A percentile compares a stretch with the other conserved stretches of the same genome.
These are phyloP conservation scores for Macadamia integrifolia DNA, from an alignment of 164 flowering plant genomes.

Conservation along the genomic window DNA sequence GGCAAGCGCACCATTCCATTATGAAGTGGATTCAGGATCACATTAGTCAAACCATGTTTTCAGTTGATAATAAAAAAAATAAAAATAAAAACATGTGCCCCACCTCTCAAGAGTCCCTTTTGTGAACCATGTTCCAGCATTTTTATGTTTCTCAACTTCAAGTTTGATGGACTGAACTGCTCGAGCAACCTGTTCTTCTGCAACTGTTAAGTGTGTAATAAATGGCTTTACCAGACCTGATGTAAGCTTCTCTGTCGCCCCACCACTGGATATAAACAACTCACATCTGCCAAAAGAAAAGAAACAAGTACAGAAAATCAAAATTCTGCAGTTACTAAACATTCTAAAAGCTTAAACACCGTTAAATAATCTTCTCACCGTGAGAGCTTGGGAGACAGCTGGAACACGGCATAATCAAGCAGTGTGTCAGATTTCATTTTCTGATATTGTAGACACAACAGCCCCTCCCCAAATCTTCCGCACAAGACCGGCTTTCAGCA, in stretches of 20 bases:
- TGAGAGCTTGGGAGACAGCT: slow-evolving; percentile 70
- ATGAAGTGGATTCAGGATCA: neutral
- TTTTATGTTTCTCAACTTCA: slow-evolving; percentile 49
- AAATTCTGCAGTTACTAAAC: neutral
- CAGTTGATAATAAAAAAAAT: neutral
- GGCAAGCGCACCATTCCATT: neutral
- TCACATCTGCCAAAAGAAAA: slow-evolving; percentile 63
- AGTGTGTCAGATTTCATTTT: slow-evolving; percentile 62
- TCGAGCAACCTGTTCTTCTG: slow-evolving; percentile 69
- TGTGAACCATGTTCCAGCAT: slow-evolving; percentile 80
- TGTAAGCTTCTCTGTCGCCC: slow-evolving; percentile 83
- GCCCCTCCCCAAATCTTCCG: slow-evolving; percentile 12
- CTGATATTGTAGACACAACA: slow-evolving; percentile 3
- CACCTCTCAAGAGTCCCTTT: slow-evolving; percentile 98
- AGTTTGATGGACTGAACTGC: slow-evolving; percentile 71
- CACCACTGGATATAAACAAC: slow-evolving; percentile 69
- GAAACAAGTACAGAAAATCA: slow-evolving; percentile 1
- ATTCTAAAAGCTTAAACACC: neutral
- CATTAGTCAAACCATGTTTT: neutral
- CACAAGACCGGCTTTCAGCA: slow-evolving; percentile 4
- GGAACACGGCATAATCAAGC: slow-evolving; percentile 76
- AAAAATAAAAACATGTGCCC: neutral
- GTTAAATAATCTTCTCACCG: slow-evolving; percentile 36
- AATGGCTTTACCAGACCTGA: slow-evolving; percentile 90
- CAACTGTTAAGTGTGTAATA: slow-evolving; percentile 71